Conservation (phyloP, 73 alveolate species). For the Stentor coeruleus region DNA sequence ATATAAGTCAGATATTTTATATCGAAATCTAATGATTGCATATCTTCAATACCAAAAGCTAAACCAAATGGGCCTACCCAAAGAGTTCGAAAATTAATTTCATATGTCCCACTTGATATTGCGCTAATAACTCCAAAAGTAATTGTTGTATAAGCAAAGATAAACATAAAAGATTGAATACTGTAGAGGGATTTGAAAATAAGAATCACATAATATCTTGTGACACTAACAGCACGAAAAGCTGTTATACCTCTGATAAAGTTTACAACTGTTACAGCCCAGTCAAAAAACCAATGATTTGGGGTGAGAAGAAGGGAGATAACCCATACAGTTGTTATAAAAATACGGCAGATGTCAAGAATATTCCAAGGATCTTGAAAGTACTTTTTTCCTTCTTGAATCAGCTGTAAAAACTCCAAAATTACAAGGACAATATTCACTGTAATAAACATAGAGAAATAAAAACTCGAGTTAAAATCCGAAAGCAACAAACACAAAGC, state of each 20-base stretch:
- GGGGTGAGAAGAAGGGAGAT: background rate
- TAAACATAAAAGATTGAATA: background rate
- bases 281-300: background rate
- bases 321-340: background rate
- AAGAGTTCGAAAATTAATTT: background rate
- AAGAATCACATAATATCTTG: background rate
- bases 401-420: background rate
- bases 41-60: background rate
- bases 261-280: background rate
- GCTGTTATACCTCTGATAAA: background rate
- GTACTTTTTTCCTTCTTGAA: background rate
- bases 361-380: constrained; percentile 2
- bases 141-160: constrained; percentile 11
- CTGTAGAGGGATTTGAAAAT: constrained; percentile 7
- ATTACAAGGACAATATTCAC: background rate
- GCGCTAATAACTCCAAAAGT: background rate
- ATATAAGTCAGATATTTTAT: background rate
- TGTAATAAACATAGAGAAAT: background rate
- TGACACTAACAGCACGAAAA: background rate
- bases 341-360: background rate
- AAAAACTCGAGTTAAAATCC: background rate
- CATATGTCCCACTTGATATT: background rate
- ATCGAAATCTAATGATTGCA: background rate
- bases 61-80: background rate
- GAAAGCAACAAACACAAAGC: background rate